A percentile compares a stretch with the other conserved stretches of the same genome.
Conservation (phyloP, 495 filamentous ascomycete genomes). For the Jackrogersella minutella region DNA sequence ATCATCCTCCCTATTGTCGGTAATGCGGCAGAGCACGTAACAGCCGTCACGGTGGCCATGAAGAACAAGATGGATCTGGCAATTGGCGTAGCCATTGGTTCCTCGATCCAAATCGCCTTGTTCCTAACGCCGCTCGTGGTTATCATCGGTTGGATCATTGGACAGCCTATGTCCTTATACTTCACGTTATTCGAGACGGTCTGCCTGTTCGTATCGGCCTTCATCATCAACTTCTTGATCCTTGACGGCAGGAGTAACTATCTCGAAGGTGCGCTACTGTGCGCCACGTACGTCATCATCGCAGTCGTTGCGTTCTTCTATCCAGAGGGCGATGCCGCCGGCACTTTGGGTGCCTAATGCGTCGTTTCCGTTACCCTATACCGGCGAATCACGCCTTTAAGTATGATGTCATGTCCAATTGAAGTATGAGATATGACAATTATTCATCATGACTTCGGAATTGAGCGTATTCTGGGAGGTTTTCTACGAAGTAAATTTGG, state of each 20-base stretch:
- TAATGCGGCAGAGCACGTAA: slow-evolving; percentile 93
- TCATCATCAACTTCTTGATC: slow-evolving; percentile 90
- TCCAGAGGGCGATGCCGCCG: slow-evolving; percentile 60
- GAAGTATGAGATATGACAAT: not conserved
- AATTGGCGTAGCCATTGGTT: slow-evolving; percentile 88
- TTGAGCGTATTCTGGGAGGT: not conserved
- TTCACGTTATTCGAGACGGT: slow-evolving; percentile 94
- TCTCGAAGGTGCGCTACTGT: slow-evolving; percentile 82
- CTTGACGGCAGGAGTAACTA: slow-evolving; percentile 90
- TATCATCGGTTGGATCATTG: slow-evolving; percentile 86
- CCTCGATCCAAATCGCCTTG: slow-evolving; percentile 87
- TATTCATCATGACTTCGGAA: slow-evolving; percentile 5
- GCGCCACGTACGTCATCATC: slow-evolving; percentile 85
- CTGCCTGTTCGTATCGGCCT: slow-evolving; percentile 82
- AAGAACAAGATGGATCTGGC: slow-evolving; percentile 98
- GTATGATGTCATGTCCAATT: not conserved
- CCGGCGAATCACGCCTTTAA: not conserved
- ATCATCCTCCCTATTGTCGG: slow-evolving; percentile 92
- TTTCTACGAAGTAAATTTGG: not conserved
- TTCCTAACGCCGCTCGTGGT: slow-evolving; percentile 91
- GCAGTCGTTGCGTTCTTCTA: slow-evolving; percentile 72
- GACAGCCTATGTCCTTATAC: slow-evolving; percentile 84
- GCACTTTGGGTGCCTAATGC: slow-evolving; percentile 45
- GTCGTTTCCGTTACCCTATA: not conserved
- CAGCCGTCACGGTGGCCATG: slow-evolving; percentile 82